phyloP scores from a whole-genome alignment of 257 asterid genomes.

The Fraxinus cuspidata region DNA sequence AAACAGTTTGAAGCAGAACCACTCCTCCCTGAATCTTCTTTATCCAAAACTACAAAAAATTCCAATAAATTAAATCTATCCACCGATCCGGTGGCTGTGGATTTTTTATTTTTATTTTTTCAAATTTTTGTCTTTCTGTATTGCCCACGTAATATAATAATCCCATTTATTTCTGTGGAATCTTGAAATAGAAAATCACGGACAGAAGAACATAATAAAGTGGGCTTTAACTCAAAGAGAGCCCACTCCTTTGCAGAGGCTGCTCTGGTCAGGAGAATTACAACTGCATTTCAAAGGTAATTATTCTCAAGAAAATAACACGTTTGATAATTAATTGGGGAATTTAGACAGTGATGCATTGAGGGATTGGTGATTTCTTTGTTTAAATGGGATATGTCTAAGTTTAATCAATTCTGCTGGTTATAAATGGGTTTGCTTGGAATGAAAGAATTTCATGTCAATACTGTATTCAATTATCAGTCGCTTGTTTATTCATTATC shows the following conservation, averaged over 20 bases:
- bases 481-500: not conserved
- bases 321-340: constrained; percentile 1
- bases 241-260: constrained; percentile 25
- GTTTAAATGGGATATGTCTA: not conserved
- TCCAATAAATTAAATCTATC: constrained; percentile 37
- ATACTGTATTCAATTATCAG: not conserved
- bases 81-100: constrained; percentile 60
- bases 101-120: not conserved
- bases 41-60: constrained; percentile 42
- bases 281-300: constrained; percentile 25
- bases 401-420: too few species aligned
- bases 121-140: constrained; percentile 26
- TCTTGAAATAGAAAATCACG: not conserved
- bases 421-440: constrained; percentile 4
- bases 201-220: not conserved
- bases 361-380: not conserved
- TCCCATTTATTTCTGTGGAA: not conserved
- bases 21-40: constrained; percentile 35
- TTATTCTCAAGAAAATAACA: not conserved
- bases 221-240: constrained; percentile 29
- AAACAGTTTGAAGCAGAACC: constrained; percentile 48
- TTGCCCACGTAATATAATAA: constrained; percentile 36
- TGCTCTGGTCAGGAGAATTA: not conserved
- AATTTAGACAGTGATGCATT: not conserved
- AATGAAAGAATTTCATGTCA: not conserved